Evolutionary conservation across 805 yeast genomes (phyloP).

Genomic region (Pichia heedii): DNA sequence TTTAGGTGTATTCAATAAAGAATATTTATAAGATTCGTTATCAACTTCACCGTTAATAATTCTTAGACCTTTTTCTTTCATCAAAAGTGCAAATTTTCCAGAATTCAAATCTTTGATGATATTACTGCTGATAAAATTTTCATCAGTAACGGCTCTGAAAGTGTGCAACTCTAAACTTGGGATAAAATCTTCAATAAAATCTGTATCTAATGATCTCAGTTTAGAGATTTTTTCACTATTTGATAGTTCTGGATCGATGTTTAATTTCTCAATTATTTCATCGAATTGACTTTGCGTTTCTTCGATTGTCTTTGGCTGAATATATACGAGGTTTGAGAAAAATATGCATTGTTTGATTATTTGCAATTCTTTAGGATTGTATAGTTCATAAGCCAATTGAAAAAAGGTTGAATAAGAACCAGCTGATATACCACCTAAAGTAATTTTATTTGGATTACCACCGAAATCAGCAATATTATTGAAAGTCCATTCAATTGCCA

Average conservation of each 20-base stretch:
- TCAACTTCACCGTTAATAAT: slow-evolving; percentile 12
- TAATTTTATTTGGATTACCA: slow-evolving; percentile 35
- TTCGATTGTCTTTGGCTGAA: slow-evolving; percentile 31
- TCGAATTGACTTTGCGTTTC: slow-evolving; percentile 31
- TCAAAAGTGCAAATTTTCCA: slow-evolving; percentile 14
- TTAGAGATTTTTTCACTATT: slow-evolving; percentile 6
- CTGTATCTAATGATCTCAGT: slow-evolving; percentile 6
- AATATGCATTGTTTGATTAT: slow-evolving; percentile 30
- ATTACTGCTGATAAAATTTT: slow-evolving; percentile 26
- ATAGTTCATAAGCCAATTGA: slow-evolving; percentile 34
- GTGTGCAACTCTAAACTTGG: slow-evolving; percentile 14
- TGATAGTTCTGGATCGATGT: slow-evolving; percentile 9
- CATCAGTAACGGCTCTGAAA: slow-evolving; percentile 34
- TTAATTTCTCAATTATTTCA: slow-evolving; percentile 24
- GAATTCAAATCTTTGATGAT: slow-evolving; percentile 26
- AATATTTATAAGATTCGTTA: slow-evolving; percentile 8
- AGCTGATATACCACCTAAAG: slow-evolving; percentile 40
- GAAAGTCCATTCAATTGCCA: slow-evolving; percentile 39
- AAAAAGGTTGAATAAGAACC: slow-evolving; percentile 36
- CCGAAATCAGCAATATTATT: slow-evolving; percentile 36
- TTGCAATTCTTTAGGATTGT: slow-evolving; percentile 31
- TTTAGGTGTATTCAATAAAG: slow-evolving; percentile 12
- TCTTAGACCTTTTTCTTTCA: slow-evolving; percentile 5
- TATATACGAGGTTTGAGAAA: slow-evolving; percentile 29
- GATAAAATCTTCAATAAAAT: slow-evolving; percentile 19